phyloP scores from a whole-genome alignment of 2,329 filamentous ascomycete species.

The Talaromyces rugulosus region DNA sequence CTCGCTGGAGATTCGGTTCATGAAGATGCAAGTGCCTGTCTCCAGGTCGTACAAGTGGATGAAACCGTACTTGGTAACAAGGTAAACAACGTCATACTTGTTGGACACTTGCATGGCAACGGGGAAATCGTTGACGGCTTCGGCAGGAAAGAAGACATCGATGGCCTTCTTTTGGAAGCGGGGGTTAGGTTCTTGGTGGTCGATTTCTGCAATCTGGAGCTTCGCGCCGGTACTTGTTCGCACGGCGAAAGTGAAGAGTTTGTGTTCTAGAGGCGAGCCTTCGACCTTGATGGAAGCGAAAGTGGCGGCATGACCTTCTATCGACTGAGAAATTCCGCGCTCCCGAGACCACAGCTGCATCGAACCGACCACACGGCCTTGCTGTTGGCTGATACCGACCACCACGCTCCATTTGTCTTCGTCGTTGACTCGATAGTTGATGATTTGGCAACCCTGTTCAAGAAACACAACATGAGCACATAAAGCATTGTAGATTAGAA shows the following conservation, averaged over 20 bases:
- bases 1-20: slow-evolving; percentile 99
- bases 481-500: neutral
- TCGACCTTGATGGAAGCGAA: slow-evolving; percentile 89
- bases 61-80: slow-evolving; percentile 98
- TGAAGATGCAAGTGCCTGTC: slow-evolving; percentile 92
- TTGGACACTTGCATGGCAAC: slow-evolving; percentile 96
- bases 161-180: slow-evolving; percentile 93
- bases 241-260: slow-evolving; percentile 95
- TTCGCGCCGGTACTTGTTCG: slow-evolving; percentile 86
- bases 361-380: slow-evolving; percentile 87
- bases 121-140: slow-evolving; percentile 95
- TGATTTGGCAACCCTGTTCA: slow-evolving; percentile 85
- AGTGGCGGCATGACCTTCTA: slow-evolving; percentile 93
- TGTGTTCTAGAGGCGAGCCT: slow-evolving; percentile 83
- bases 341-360: slow-evolving; percentile 98
- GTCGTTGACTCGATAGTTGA: slow-evolving; percentile 95
- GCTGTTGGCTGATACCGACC: slow-evolving; percentile 89
- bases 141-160: slow-evolving; percentile 94
- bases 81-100: slow-evolving; percentile 94
- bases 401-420: slow-evolving; percentile 99
- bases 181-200: slow-evolving; percentile 85
- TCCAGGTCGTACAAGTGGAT: slow-evolving; percentile 98
- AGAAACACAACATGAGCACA: slow-evolving; percentile 10
- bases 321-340: slow-evolving; percentile 93
- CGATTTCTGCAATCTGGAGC: slow-evolving; percentile 95